Evolutionary conservation across 345 rosid species (phyloP).

Genomic region (Gossypioides kirkii): DNA sequence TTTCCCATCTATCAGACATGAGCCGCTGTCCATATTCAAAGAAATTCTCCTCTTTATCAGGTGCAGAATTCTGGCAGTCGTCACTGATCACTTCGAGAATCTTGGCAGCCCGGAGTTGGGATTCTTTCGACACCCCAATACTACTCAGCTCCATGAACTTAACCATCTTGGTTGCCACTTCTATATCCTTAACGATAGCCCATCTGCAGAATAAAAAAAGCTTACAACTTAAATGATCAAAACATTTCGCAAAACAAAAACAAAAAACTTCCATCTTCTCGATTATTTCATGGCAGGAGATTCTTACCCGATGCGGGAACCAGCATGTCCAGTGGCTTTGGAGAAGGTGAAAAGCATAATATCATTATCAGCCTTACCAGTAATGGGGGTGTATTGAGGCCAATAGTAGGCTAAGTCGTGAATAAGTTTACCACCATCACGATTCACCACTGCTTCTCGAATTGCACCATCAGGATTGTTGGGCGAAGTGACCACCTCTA

Average conservation of each 20-base stretch:
- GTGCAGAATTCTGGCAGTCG: slow-evolving; percentile 19
- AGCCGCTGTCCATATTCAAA: slow-evolving; percentile 41
- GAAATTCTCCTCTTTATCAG: slow-evolving; percentile 39
- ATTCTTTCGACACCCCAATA: slow-evolving; percentile 83
- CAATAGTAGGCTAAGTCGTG: slow-evolving; percentile 88
- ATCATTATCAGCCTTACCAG: slow-evolving; percentile 54
- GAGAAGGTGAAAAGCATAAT: slow-evolving; percentile 89
- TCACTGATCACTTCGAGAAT: slow-evolving; percentile 46
- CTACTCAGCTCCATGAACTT: slow-evolving; percentile 49
- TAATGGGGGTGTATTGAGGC: slow-evolving; percentile 84
- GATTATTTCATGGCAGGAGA: background rate
- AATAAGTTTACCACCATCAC: slow-evolving; percentile 47
- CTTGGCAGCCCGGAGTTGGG: slow-evolving; percentile 78
- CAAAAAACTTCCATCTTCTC: background rate
- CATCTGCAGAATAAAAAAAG: slow-evolving; percentile 19
- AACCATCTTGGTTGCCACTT: slow-evolving; percentile 61
- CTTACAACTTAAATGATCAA: background rate
- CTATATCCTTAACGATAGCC: slow-evolving; percentile 71
- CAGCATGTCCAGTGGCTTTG: slow-evolving; percentile 90
- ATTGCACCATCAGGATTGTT: slow-evolving; percentile 80
- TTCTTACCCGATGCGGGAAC: slow-evolving; percentile 82
- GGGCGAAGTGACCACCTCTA: slow-evolving; percentile 73
- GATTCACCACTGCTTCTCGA: slow-evolving; percentile 64
- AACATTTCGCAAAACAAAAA: background rate
- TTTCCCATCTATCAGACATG: slow-evolving; percentile 68